Base-by-base conservation (phyloP, 805 yeast genomes). In the Hanseniaspora guilliermondii region DNA sequence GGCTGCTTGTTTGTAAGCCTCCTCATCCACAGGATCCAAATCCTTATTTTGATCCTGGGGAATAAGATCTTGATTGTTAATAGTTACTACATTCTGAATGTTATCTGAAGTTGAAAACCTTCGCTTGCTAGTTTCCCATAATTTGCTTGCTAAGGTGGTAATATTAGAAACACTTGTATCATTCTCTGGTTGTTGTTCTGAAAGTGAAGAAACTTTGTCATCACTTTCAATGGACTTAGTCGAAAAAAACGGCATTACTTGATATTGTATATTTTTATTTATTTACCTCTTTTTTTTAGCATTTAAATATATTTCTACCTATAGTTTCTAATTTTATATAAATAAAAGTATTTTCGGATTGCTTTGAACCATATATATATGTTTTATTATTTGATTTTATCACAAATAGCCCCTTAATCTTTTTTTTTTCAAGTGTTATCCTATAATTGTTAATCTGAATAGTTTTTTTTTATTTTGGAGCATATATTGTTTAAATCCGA, bases 61-160 rank as follows among this genome's bases (percentile, higher is more conserved):
- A 41, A 5, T 27, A 4, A 25, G n/a, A 21, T 16, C 35, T 16
- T 2, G 19, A 11, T 39, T 38, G 38, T 8, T 12, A 16, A 17
- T 3, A 5, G 6, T 30, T 12, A 4, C 22, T 14, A 9, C 14
- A 5, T n/a, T 11, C 14, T 27, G 30, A 8, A 2, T 25, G 14
- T 32, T 21, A 40, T 32, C 39, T 7, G 42, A 7, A 11, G 21
- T 21, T 7, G 55, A 52, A 25, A 52, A 52, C 35, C 55, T 52
- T 30, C 55, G 40, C 30, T 52, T 52, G 5, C 55, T 45, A 4
- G 49, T 44, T 21, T 42, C 45, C 55, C 55, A 52, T 3, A 52
- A 12, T 17, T 36, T 44, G 16, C 6, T 44, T 12, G 55, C 55
- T 37, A 52, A 19, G 3, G 25, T 27, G 1, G 49, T 9, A 14